A percentile compares a stretch with the other conserved stretches of the same genome.
phyloP scores from a whole-genome alignment of 164 flowering plant species.

The Umbellularia californica region DNA sequence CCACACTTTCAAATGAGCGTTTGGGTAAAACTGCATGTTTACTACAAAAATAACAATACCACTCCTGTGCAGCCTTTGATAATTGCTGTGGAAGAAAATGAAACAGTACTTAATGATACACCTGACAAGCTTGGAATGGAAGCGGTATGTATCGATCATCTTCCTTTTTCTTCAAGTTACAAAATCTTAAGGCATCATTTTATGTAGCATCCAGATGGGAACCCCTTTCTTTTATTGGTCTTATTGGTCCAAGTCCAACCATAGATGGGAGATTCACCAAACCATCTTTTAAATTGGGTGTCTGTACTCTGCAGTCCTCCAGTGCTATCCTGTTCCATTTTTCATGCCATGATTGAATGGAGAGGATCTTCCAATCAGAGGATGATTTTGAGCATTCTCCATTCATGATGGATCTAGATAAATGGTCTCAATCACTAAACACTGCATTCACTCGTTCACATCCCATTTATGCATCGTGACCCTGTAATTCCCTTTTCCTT shows the following conservation, averaged over 20 bases:
- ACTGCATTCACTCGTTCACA: too few relatives aligned
- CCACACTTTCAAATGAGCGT: too few relatives aligned
- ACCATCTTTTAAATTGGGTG: not conserved
- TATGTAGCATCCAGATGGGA: not conserved
- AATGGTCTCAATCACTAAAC: too few relatives aligned
- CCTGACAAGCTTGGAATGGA: constrained; percentile 64
- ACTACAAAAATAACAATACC: too few relatives aligned
- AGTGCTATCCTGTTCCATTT: not conserved
- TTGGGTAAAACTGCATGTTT: too few relatives aligned
- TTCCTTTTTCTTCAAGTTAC: not conserved
- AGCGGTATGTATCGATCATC: constrained; percentile 39
- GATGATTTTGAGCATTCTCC: not conserved
- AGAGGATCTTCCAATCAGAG: not conserved
- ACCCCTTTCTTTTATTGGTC: not conserved
- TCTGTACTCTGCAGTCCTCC: not conserved
- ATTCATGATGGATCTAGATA: not conserved
- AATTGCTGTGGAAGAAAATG: constrained; percentile 76
- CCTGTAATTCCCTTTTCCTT: not conserved
- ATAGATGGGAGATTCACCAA: not conserved
- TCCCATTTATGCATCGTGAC: not conserved
- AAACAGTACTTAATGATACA: constrained; percentile 71
- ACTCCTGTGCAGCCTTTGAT: constrained; percentile 55
- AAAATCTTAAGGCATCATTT: not conserved
- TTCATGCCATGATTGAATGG: not conserved
- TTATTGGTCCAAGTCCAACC: not conserved